phyloP scores from a whole-genome alignment of 169 alveolate genomes.

The Amoebophrya sp. region DNA sequence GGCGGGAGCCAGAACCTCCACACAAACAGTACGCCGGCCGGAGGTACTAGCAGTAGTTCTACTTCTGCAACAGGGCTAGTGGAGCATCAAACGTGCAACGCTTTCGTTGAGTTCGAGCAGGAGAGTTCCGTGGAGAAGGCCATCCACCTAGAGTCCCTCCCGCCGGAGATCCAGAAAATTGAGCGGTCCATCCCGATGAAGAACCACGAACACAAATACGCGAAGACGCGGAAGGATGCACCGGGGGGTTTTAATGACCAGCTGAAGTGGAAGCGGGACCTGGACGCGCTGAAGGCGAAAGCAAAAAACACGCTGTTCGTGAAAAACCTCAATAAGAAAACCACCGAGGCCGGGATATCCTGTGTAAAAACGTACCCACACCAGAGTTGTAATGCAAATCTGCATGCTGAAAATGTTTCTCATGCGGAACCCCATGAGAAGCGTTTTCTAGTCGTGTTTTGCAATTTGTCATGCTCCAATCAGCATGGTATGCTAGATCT shows the following conservation, averaged over 20 bases:
- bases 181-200: slow-evolving; percentile 4
- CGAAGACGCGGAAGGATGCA: not conserved
- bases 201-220: not conserved
- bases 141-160: not conserved
- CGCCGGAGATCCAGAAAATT: not conserved
- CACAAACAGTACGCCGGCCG: too few species aligned
- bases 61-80: too few species aligned
- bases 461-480: too few species aligned
- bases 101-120: not conserved
- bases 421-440: too few species aligned
- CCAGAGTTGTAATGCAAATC: too few species aligned
- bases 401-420: too few species aligned
- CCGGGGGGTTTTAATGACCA: not conserved
- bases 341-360: not conserved
- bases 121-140: not conserved
- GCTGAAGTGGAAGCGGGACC: not conserved
- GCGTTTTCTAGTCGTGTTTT: too few species aligned
- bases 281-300: not conserved
- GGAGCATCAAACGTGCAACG: too few species aligned
- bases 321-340: not conserved
- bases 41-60: too few species aligned
- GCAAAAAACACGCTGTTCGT: not conserved
- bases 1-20: too few species aligned
- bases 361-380: too few species aligned
- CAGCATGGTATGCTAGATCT: too few species aligned